Evolutionary conservation across 768 basidiomycete genomes (phyloP), one percentile per base, ranked within the genome.

Genomic region (Favolaschia claudopus): DNA sequence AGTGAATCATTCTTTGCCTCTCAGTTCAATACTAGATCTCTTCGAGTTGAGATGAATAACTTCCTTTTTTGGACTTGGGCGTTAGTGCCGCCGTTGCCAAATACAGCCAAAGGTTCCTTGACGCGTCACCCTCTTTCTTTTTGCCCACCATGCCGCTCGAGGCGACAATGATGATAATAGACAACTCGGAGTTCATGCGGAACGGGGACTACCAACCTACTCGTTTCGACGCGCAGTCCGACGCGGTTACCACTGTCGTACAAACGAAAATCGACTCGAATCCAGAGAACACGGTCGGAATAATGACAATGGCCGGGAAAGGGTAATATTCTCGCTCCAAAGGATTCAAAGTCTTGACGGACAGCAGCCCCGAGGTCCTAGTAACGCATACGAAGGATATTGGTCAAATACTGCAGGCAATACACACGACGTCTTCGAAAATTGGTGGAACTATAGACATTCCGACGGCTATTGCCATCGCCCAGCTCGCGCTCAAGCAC

Each of bases 221-320:
- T 32, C 86, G 96, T 61, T 95, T 94, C 69, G 88, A 90, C 29
- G 94, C 96, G 1, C 97, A 99, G 76, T 78, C 89, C 7, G 95
- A 99, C 76, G 93, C 96, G 2, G 92, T 96, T 63, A 95, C 86
- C 55, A 86, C 89, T 55, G 83, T 98, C 67, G 95, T 97, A 74
- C 89, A 90, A 72, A 88, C 93, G 50, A 99, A 99, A 83, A 91
- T 91, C 66, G 90, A 93, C 72, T 91, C 94, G 24, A 99, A 99
- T 78, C 94, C 96, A 17, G 97, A 99, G 78, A 98, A 92, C 76
- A 95, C 95, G 12, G 96, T 98, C 37, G 97, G 97, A 5, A 79
- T 98, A 37, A 97, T 99, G 96, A 93, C 94, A 27, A 96, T 96
- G 94, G 96, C 95, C 14, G 92, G 94, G 54, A 97, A 97, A 75